phyloP scores from a whole-genome alignment of 495 filamentous ascomycete genomes.

The Penicillium parvum region DNA sequence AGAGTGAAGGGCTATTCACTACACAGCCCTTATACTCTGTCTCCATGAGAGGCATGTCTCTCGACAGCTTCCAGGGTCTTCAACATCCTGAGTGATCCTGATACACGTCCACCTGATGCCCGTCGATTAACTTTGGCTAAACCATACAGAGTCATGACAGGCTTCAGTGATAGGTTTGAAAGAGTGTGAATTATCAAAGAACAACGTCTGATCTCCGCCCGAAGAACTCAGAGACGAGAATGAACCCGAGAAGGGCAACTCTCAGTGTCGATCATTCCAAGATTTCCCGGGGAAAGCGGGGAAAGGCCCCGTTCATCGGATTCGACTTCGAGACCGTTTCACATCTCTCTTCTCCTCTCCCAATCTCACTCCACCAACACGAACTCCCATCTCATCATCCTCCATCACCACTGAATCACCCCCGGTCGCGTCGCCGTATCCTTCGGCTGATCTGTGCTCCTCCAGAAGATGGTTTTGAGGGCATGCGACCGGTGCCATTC shows the following conservation, averaged over 20 bases:
- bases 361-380: background rate
- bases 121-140: no score
- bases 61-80: no score
- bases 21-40: no score
- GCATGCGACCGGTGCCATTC: slow-evolving; percentile 24
- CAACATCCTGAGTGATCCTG: no score
- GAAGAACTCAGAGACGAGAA: no score
- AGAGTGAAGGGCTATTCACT: no score
- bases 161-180: no score
- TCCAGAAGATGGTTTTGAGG: slow-evolving; percentile 20
- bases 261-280: background rate
- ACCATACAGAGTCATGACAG: no score
- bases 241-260: slow-evolving; percentile 1
- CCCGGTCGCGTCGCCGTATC: slow-evolving; percentile 6
- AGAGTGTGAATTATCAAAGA: no score
- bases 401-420: background rate
- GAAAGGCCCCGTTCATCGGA: slow-evolving; percentile 4
- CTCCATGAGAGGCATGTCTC: no score
- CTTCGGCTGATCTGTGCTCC: slow-evolving; percentile 1
- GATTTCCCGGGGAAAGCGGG: slow-evolving; percentile 17
- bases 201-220: no score
- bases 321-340: slow-evolving; percentile 2
- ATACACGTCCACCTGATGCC: no score
- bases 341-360: slow-evolving; percentile 1
- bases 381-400: background rate